Conservation (phyloP, 768 basidiomycete genomes). For the Mrakia blollopis region DNA sequence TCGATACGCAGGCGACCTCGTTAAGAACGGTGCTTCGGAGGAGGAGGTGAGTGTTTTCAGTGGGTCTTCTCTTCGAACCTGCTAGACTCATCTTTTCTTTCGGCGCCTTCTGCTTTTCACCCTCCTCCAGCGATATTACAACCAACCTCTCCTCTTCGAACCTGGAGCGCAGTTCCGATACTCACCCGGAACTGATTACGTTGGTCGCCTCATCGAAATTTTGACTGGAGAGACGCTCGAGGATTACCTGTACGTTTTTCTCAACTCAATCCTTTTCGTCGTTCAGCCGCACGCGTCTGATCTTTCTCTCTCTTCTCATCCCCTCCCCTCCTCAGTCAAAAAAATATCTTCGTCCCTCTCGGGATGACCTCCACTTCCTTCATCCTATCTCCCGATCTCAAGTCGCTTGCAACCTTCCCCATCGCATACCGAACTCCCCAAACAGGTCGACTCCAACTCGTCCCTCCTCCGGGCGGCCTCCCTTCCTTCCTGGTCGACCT, state of each 20-base stretch:
- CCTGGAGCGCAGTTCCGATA: neutral
- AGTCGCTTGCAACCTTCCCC: neutral
- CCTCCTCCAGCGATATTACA: neutral
- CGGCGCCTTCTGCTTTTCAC: neutral
- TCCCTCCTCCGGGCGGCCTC: neutral
- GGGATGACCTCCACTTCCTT: slow-evolving; percentile 1
- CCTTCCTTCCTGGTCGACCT: neutral
- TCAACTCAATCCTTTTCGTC: neutral
- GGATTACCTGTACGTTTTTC: neutral
- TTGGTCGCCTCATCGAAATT: neutral
- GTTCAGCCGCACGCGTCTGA: neutral
- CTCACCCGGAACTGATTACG: neutral
- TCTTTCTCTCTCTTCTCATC: neutral
- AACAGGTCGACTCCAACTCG: neutral
- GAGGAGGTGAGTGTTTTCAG: neutral
- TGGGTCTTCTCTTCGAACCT: too few relatives aligned
- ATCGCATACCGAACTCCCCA: neutral
- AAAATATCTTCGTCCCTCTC: slow-evolving; percentile 1
- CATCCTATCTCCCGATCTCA: neutral
- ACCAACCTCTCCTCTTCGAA: neutral
- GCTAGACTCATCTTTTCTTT: neutral
- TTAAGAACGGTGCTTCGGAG: neutral
- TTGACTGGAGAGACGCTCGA: neutral
- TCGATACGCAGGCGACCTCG: neutral
- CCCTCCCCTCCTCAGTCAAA: neutral